phyloP scores from a whole-genome alignment of 1,284 basidiomycete species.

The Ceratobasidium sp. region DNA sequence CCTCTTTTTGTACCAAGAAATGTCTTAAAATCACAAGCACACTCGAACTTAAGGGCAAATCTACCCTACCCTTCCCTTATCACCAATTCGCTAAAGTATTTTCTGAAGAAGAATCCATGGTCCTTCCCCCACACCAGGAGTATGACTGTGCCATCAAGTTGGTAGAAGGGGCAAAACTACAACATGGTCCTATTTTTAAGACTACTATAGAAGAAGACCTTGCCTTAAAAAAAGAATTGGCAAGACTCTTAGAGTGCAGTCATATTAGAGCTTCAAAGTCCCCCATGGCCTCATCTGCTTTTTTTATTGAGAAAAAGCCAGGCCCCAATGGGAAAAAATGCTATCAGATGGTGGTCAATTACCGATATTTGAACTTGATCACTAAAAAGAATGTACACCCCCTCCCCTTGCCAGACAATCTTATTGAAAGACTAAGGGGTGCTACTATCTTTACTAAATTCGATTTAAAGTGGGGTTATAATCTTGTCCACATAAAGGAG shows the following conservation, averaged over 20 bases:
- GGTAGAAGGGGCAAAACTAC: background rate
- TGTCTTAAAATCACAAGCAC: background rate
- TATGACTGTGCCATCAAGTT: constrained; percentile 41
- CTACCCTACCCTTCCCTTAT: background rate
- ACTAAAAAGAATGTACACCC: constrained; percentile 39
- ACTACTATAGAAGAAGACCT: background rate
- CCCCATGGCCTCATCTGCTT: constrained; percentile 38
- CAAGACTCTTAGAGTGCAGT: constrained; percentile 20
- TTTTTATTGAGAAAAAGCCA: constrained; percentile 40
- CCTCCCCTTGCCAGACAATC: constrained; percentile 17
- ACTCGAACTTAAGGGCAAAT: background rate
- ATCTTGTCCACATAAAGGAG: constrained; percentile 12
- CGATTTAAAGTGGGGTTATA: constrained; percentile 27
- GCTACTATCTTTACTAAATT: constrained; percentile 37
- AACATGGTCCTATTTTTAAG: constrained; percentile 23
- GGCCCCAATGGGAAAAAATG: constrained; percentile 10
- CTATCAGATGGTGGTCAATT: constrained; percentile 33
- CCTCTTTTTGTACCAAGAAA: background rate
- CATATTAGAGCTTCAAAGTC: constrained; percentile 36
- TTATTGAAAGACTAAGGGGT: constrained; percentile 22
- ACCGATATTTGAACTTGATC: constrained; percentile 38
- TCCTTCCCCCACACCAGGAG: constrained; percentile 20
- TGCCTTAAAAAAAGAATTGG: constrained; percentile 17
- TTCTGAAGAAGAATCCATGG: constrained; percentile 12
- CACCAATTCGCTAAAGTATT: constrained; percentile 28